Evolutionary conservation across 2,329 filamentous ascomycete species (phyloP).

Genomic region (Ustulina deusta): DNA sequence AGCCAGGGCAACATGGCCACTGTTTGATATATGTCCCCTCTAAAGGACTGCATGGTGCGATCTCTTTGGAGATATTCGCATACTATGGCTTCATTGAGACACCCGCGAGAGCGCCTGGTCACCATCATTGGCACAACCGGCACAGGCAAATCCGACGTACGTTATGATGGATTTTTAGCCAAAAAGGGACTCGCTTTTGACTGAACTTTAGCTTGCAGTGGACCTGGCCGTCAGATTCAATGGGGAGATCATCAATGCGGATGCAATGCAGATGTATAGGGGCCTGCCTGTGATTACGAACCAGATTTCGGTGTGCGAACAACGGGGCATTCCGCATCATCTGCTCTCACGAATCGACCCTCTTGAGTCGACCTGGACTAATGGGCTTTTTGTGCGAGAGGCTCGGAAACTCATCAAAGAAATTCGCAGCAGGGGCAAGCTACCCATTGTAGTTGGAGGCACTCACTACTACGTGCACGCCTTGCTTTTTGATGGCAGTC

Average conservation of each 20-base stretch:
- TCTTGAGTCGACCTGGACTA: slow-evolving; percentile 84
- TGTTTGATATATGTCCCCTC: slow-evolving; percentile 22
- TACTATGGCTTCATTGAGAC: slow-evolving; percentile 54
- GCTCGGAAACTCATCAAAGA: slow-evolving; percentile 78
- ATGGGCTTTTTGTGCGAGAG: slow-evolving; percentile 79
- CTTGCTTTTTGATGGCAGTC: slow-evolving; percentile 81
- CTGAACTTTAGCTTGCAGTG: slow-evolving; percentile 78
- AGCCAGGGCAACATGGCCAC: not conserved
- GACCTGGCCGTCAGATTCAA: slow-evolving; percentile 85
- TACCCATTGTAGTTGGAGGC: slow-evolving; percentile 93
- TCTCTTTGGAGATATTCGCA: slow-evolving; percentile 44
- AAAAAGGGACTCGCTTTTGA: slow-evolving; percentile 25
- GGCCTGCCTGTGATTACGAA: slow-evolving; percentile 96
- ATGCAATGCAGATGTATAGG: slow-evolving; percentile 97
- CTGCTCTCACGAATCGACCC: slow-evolving; percentile 83
- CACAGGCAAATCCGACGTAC: slow-evolving; percentile 71
- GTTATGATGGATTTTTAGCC: slow-evolving; percentile 36
- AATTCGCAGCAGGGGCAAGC: slow-evolving; percentile 79
- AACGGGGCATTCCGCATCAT: slow-evolving; percentile 86
- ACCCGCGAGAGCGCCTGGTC: slow-evolving; percentile 72
- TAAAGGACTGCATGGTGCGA: slow-evolving; percentile 11
- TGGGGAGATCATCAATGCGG: slow-evolving; percentile 95
- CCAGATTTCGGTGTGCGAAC: slow-evolving; percentile 82
- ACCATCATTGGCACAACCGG: slow-evolving; percentile 90
- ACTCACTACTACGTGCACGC: slow-evolving; percentile 96